Evolutionary conservation across 257 asterid genomes (phyloP).

Genomic region (Lithospermum erythrorhizon): DNA sequence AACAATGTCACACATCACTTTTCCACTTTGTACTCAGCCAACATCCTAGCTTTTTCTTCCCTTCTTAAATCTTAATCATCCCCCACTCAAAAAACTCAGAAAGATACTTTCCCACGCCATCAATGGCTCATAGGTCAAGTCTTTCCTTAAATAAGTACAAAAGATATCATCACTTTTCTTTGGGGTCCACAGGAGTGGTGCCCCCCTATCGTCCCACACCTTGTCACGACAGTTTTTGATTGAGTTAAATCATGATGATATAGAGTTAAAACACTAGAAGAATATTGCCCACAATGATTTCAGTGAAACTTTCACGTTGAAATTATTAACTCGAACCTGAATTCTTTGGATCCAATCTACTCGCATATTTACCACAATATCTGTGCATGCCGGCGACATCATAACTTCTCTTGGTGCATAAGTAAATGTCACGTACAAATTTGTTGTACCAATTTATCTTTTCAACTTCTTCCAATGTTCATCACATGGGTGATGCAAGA

Average conservation of each 20-base stretch:
- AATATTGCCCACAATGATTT: no score
- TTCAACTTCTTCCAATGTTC: slow-evolving; percentile 5
- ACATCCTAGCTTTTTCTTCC: neutral
- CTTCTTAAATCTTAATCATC: neutral
- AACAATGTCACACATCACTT: slow-evolving; percentile 4
- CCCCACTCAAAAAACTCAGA: neutral
- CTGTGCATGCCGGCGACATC: neutral
- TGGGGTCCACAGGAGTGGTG: no score
- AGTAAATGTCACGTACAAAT: slow-evolving; percentile 7
- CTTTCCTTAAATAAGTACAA: neutral
- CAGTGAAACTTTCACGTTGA: no score
- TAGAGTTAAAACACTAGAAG: no score
- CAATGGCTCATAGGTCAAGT: neutral
- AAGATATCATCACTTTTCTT: neutral
- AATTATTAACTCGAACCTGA: no score
- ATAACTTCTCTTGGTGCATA: slow-evolving; percentile 14
- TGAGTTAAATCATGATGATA: no score
- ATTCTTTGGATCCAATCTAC: no score
- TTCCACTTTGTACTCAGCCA: neutral
- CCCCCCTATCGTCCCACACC: no score
- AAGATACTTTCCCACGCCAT: neutral
- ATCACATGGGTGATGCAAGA: slow-evolving; percentile 10
- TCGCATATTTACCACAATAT: no score
- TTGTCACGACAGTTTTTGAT: no score
- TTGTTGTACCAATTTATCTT: neutral